phyloP scores from a whole-genome alignment of 169 alveolate genomes.

The Cryptosporidium felis region DNA sequence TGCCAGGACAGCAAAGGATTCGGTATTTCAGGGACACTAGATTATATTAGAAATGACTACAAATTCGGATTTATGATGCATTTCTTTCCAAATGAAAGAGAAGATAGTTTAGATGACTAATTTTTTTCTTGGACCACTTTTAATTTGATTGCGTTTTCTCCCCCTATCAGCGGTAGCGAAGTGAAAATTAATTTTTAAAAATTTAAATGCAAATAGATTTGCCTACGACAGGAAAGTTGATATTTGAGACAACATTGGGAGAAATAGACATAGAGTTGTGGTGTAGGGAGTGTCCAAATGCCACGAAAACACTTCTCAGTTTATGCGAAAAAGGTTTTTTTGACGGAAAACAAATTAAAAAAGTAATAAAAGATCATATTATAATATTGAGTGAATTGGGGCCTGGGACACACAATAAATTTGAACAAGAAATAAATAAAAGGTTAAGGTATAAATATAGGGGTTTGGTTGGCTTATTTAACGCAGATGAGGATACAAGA shows the following conservation, averaged over 20 bases:
- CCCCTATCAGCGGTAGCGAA: background rate
- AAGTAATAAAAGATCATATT: background rate
- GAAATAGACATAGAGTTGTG: slow-evolving; percentile 84
- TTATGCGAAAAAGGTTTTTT: slow-evolving; percentile 75
- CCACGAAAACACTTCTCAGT: slow-evolving; percentile 80
- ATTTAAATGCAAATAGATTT: background rate
- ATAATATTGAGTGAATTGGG: background rate
- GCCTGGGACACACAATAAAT: background rate
- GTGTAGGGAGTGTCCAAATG: slow-evolving; percentile 81
- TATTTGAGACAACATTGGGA: slow-evolving; percentile 81
- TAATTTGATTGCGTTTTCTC: background rate
- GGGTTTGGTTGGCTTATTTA: background rate
- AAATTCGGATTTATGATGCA: slow-evolving; percentile 92
- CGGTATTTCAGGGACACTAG: slow-evolving; percentile 89
- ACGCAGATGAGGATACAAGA: background rate
- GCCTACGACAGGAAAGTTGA: slow-evolving; percentile 82
- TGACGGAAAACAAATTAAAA: background rate
- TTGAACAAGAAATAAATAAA: background rate
- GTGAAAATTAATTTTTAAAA: background rate
- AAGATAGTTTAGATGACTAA: background rate
- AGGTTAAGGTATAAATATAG: background rate
- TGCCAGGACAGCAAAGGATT: slow-evolving; percentile 87
- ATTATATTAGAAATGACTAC: slow-evolving; percentile 85
- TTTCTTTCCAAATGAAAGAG: slow-evolving; percentile 80
- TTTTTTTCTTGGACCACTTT: background rate